Evolutionary conservation across 306 rosid genomes (phyloP).

Genomic region (Castanea sativa): DNA sequence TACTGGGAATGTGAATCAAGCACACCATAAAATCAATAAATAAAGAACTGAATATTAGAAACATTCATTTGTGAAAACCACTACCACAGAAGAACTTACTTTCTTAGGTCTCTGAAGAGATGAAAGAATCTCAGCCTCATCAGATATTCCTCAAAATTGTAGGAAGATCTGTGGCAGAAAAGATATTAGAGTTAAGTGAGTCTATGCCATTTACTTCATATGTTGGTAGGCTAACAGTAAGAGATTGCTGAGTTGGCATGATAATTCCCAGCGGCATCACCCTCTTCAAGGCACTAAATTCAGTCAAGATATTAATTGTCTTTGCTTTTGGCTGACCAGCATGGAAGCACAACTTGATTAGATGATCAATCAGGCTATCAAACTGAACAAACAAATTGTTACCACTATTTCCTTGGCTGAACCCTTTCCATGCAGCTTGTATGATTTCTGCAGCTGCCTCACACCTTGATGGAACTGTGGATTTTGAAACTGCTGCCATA

Average conservation of each 20-base stretch:
- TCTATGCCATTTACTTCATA: slow-evolving; percentile 60
- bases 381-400: slow-evolving; percentile 80
- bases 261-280: slow-evolving; percentile 98
- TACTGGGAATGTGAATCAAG: slow-evolving; percentile 14
- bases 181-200: slow-evolving; percentile 59
- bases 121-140: slow-evolving; percentile 96
- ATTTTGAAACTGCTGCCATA: slow-evolving; percentile 98
- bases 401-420: slow-evolving; percentile 62
- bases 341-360: slow-evolving; percentile 90
- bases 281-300: slow-evolving; percentile 90
- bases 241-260: slow-evolving; percentile 90
- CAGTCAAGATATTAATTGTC: slow-evolving; percentile 76
- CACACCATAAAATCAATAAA: slow-evolving; percentile 8
- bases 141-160: slow-evolving; percentile 85
- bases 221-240: slow-evolving; percentile 78
- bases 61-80: slow-evolving; percentile 18
- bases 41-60: slow-evolving; percentile 1
- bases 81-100: slow-evolving; percentile 38
- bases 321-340: slow-evolving; percentile 77
- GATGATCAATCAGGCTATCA: slow-evolving; percentile 83
- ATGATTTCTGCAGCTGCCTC: slow-evolving; percentile 96
- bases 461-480: slow-evolving; percentile 84
- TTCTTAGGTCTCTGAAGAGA: slow-evolving; percentile 98
- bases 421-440: slow-evolving; percentile 79
- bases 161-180: slow-evolving; percentile 82